Evolutionary conservation across 306 rosid species (phyloP).

Genomic region (Cucurbita ficifolia): DNA sequence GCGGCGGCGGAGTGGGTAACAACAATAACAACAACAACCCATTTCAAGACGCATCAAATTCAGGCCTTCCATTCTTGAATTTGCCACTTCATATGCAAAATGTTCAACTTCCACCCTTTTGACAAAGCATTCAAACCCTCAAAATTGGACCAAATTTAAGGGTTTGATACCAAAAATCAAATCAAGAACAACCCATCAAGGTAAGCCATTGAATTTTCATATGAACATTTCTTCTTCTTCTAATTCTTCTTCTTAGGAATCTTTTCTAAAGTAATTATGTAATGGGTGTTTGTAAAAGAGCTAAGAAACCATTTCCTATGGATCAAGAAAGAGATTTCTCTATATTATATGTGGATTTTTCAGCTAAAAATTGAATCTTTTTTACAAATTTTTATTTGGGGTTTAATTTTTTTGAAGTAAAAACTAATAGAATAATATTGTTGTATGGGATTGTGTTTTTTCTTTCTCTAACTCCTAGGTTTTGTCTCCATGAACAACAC

Average conservation of each 20-base stretch:
- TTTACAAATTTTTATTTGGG: neutral
- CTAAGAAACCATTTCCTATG: too few relatives aligned
- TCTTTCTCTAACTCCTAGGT: neutral
- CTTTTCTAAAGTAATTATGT: too few relatives aligned
- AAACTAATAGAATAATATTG: slow-evolving; percentile 1
- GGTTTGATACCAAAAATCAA: neutral
- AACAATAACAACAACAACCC: neutral
- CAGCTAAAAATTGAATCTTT: neutral
- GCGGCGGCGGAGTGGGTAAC: neutral
- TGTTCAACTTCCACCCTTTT: slow-evolving; percentile 10
- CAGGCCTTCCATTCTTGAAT: slow-evolving; percentile 9
- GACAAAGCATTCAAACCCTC: neutral
- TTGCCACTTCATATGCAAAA: slow-evolving; percentile 9
- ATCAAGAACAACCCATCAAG: neutral
- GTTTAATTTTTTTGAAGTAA: neutral
- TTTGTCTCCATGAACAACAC: slow-evolving; percentile 1
- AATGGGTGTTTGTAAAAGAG: too few relatives aligned
- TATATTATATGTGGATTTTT: neutral
- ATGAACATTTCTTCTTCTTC: neutral
- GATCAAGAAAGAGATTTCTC: neutral
- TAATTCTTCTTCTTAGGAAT: neutral
- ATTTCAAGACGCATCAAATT: slow-evolving; percentile 4
- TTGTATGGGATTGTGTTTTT: neutral
- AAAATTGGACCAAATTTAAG: neutral
- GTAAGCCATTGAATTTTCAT: slow-evolving; percentile 1